Evolutionary conservation across 2,329 filamentous ascomycete species (phyloP).

Genomic region (Diplodia mutila): DNA sequence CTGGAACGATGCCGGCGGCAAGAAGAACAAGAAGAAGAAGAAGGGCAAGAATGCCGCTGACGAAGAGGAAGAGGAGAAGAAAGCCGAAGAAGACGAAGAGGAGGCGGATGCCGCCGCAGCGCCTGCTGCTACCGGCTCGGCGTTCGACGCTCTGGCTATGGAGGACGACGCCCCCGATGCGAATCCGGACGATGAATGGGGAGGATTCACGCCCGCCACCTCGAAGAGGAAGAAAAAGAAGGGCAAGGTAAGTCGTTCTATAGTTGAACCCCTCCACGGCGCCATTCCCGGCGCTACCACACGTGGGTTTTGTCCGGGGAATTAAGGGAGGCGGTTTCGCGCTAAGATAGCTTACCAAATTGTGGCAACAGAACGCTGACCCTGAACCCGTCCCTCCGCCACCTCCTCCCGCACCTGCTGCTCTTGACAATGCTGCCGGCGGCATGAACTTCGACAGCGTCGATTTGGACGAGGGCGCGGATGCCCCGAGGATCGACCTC

Average conservation of each 20-base stretch:
- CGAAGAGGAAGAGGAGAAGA: slow-evolving; percentile 42
- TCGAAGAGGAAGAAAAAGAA: slow-evolving; percentile 57
- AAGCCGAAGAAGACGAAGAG: slow-evolving; percentile 40
- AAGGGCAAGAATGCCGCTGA: slow-evolving; percentile 37
- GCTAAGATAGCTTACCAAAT: slow-evolving; percentile 23
- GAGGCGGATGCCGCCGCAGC: slow-evolving; percentile 31
- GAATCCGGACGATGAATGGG: slow-evolving; percentile 48
- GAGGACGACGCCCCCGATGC: slow-evolving; percentile 30
- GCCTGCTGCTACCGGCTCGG: slow-evolving; percentile 35
- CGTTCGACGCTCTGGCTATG: slow-evolving; percentile 20
- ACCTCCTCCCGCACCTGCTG: slow-evolving; percentile 35
- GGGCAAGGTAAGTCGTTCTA: slow-evolving; percentile 50
- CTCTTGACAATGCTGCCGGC: slow-evolving; percentile 36
- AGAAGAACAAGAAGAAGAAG: slow-evolving; percentile 48
- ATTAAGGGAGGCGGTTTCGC: slow-evolving; percentile 7
- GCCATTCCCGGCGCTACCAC: slow-evolving; percentile 3
- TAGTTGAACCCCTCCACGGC: not conserved
- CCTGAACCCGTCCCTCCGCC: slow-evolving; percentile 28
- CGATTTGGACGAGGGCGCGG: slow-evolving; percentile 45
- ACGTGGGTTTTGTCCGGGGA: not conserved
- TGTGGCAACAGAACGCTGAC: slow-evolving; percentile 21
- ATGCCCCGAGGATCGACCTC: slow-evolving; percentile 51
- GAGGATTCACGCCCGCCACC: slow-evolving; percentile 49
- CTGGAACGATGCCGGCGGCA: slow-evolving; percentile 37
- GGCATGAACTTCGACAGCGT: slow-evolving; percentile 53